phyloP scores from a whole-genome alignment of 2,329 filamentous ascomycete genomes.

The Cordyceps fumosorosea region DNA sequence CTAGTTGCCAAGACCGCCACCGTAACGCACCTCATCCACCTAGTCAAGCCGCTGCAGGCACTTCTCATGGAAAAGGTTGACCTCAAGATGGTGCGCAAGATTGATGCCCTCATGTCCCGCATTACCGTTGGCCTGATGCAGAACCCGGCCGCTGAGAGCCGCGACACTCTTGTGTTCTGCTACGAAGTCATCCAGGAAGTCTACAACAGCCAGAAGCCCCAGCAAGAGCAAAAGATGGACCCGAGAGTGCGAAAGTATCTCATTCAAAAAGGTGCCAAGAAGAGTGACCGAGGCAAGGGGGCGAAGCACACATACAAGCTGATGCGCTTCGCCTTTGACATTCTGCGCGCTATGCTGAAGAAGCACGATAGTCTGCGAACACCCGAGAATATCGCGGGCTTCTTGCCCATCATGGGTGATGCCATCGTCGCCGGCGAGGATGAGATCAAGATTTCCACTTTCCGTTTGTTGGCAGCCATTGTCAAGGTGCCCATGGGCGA shows the following conservation, averaged over 20 bases:
- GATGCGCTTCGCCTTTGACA: slow-evolving; percentile 78
- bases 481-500: slow-evolving; percentile 79
- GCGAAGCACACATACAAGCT: slow-evolving; percentile 83
- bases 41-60: slow-evolving; percentile 71
- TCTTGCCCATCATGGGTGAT: slow-evolving; percentile 84
- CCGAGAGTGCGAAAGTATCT: slow-evolving; percentile 66
- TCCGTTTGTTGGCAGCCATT: slow-evolving; percentile 78
- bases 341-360: slow-evolving; percentile 76
- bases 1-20: slow-evolving; percentile 79
- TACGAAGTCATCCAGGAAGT: slow-evolving; percentile 89
- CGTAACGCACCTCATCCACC: slow-evolving; percentile 62
- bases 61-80: slow-evolving; percentile 81
- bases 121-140: slow-evolving; percentile 77
- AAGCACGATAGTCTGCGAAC: slow-evolving; percentile 80
- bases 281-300: slow-evolving; percentile 63
- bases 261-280: slow-evolving; percentile 71
- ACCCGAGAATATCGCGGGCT: slow-evolving; percentile 71
- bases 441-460: slow-evolving; percentile 83
- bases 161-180: slow-evolving; percentile 85
- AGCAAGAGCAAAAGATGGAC: slow-evolving; percentile 49
- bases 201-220: slow-evolving; percentile 57
- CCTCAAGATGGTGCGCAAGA: slow-evolving; percentile 75
- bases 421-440: slow-evolving; percentile 78
- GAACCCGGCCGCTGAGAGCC: slow-evolving; percentile 70
- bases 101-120: slow-evolving; percentile 79